phyloP scores from a whole-genome alignment of 2,329 filamentous ascomycete genomes.

The Colletotrichum godetiae region DNA sequence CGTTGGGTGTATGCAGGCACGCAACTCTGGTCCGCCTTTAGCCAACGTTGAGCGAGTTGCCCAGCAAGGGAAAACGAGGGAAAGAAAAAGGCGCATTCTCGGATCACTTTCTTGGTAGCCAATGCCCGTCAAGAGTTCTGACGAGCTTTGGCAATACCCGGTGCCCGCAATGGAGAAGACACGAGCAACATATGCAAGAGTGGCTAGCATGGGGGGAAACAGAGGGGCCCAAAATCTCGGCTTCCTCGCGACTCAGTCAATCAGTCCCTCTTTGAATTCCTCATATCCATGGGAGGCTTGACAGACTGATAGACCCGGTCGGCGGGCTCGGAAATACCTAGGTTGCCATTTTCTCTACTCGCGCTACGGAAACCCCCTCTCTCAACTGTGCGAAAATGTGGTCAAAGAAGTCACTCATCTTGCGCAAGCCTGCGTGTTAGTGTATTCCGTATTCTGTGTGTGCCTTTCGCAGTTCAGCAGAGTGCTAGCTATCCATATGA shows the following conservation, averaged over 20 bases:
- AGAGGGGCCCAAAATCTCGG: slow-evolving; percentile 7
- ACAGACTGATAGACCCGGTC: neutral
- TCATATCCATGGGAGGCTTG: neutral
- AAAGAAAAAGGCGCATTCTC: slow-evolving; percentile 22
- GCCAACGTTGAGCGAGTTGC: slow-evolving; percentile 3
- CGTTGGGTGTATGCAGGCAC: slow-evolving; percentile 33
- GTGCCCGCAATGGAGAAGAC: slow-evolving; percentile 16
- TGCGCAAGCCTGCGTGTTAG: neutral
- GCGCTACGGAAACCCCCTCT: neutral
- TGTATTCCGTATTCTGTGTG: neutral
- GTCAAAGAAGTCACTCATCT: neutral
- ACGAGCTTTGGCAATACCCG: slow-evolving; percentile 14
- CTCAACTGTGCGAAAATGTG: neutral
- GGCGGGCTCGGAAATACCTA: slow-evolving; percentile 10
- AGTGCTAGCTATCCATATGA: neutral
- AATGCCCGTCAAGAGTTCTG: slow-evolving; percentile 9
- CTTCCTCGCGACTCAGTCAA: slow-evolving; percentile 18
- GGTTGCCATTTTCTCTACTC: neutral
- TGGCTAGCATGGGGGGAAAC: neutral
- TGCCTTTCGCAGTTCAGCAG: neutral
- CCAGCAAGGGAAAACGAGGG: neutral
- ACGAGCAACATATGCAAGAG: slow-evolving; percentile 14
- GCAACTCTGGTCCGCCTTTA: slow-evolving; percentile 20
- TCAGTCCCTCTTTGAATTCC: neutral
- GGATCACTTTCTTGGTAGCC: slow-evolving; percentile 10